phyloP scores from a whole-genome alignment of 805 yeast genomes.

The Saccharomycopsis vini region DNA sequence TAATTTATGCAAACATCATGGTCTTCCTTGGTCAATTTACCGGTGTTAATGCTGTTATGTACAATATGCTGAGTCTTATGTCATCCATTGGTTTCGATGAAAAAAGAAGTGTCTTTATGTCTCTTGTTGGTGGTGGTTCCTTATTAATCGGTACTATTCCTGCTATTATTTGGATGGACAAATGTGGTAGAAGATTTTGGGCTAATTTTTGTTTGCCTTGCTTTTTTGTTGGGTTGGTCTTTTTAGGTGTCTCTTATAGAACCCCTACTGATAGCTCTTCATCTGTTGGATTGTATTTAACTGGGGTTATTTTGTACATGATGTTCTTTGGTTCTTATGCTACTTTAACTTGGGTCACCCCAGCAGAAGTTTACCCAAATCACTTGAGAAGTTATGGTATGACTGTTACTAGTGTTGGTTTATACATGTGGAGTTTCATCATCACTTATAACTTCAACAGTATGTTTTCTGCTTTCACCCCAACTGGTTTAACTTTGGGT shows the following conservation, averaged over 20 bases:
- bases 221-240: slow-evolving; percentile 49
- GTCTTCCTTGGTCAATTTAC: slow-evolving; percentile 55
- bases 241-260: slow-evolving; percentile 51
- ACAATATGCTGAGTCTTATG: slow-evolving; percentile 54
- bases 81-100: slow-evolving; percentile 42
- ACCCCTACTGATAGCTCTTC: slow-evolving; percentile 30
- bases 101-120: slow-evolving; percentile 52
- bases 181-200: slow-evolving; percentile 52
- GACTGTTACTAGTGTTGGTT: slow-evolving; percentile 47
- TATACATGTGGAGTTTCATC: slow-evolving; percentile 55
- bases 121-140: slow-evolving; percentile 61
- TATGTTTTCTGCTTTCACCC: slow-evolving; percentile 49
- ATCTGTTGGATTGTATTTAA: slow-evolving; percentile 50
- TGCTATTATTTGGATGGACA: slow-evolving; percentile 50
- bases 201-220: slow-evolving; percentile 43
- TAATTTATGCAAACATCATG: slow-evolving; percentile 49
- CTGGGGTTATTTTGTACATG: slow-evolving; percentile 58
- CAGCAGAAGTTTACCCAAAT: slow-evolving; percentile 54
- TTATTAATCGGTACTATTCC: slow-evolving; percentile 57
- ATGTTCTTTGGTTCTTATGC: slow-evolving; percentile 60
- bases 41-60: slow-evolving; percentile 60
- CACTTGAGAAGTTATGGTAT: slow-evolving; percentile 55
- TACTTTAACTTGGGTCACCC: slow-evolving; percentile 60
- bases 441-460: slow-evolving; percentile 54
- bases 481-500: slow-evolving; percentile 56